Evolutionary conservation across 495 filamentous ascomycete species (phyloP).

Genomic region (Aspergillus coremiiformis): DNA sequence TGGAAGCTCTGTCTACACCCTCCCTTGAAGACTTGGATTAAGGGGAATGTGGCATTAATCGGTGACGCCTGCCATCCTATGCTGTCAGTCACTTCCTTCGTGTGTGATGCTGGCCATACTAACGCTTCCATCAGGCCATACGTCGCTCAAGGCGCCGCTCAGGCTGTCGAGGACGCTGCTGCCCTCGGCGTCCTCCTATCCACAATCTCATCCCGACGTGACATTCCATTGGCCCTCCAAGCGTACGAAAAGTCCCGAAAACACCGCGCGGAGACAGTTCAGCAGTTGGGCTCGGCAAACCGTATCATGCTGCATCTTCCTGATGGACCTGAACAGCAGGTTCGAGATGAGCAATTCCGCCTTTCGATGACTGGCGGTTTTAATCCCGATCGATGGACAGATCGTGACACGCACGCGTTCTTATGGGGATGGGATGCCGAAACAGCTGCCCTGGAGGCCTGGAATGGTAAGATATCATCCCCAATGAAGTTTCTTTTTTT

Average conservation of each 20-base stretch:
- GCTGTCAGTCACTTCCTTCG: constrained; percentile 27
- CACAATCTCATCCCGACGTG: constrained; percentile 27
- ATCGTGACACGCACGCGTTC: constrained; percentile 39
- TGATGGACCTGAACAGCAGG: constrained; percentile 45
- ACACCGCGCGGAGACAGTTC: constrained; percentile 42
- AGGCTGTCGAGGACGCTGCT: constrained; percentile 49
- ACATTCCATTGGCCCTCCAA: constrained; percentile 36
- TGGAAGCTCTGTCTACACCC: constrained; percentile 57
- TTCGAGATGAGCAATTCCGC: constrained; percentile 42
- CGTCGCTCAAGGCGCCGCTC: constrained; percentile 46
- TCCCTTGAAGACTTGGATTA: constrained; percentile 50
- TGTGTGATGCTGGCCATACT: not conserved
- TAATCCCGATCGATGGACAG: constrained; percentile 45
- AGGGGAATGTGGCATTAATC: constrained; percentile 52
- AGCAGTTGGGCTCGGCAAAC: constrained; percentile 44
- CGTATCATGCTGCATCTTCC: constrained; percentile 46
- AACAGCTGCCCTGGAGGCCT: constrained; percentile 34
- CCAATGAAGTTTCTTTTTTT: not conserved
- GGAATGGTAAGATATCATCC: constrained; percentile 33
- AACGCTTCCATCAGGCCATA: constrained; percentile 26
- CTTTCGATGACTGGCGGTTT: constrained; percentile 25
- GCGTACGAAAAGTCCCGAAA: constrained; percentile 45
- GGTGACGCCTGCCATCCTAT: constrained; percentile 67
- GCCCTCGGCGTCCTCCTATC: constrained; percentile 44
- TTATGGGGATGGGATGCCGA: constrained; percentile 46